Base-by-base conservation (phyloP, 352 stramenopile genomes). In the Elongisporangium anandrum region DNA sequence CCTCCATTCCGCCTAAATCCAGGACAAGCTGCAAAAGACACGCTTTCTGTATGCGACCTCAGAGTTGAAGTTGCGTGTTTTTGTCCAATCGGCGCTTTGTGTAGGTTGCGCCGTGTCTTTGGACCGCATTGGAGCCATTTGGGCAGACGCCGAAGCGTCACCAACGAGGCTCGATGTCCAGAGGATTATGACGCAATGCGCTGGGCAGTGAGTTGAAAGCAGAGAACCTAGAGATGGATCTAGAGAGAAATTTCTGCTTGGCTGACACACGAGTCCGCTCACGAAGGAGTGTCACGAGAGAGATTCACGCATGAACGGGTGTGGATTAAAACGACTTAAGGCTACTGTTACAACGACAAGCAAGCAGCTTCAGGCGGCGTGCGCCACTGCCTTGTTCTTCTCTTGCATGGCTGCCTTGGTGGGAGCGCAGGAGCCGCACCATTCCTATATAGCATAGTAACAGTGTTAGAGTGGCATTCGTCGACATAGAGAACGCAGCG, bases 361-460 rank as follows among this genome's bases (percentile, higher is more conserved):
- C 34, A 45, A 12, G 10, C 34, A 45, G 6, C 10, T 17, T 45
- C 34, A 45, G 13, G 34, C 34, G 13, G 34, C 34, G 34, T 45
- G 34, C 34, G 34, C 34, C 34, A 45, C 10, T 12, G 34, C 2
- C 10, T 45, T 9, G 34, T 45, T 45, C 34, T 45, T 45, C 34
- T 45, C 34, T 17, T 45, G 34, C 34, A 45, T 45, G 34, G 10
- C 12, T 15, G 34, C 12, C 34, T 45, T 45, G 34, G 34, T 45
- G 16, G 34, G 12, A 50, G 24, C 49, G 50, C 57, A 38, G 3
- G 50, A 45, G 23, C 57, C 57, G 50, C 50, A 45, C 59, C 59
- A 65, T 52, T 65, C 59, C 59, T 65, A 38, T 41, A 17, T 19
- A 24, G 3, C 5, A 21, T 19, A 54, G 10, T 19, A 7, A 26